phyloP scores from a whole-genome alignment of 169 alveolate genomes.

The Eimeria falciformis region DNA sequence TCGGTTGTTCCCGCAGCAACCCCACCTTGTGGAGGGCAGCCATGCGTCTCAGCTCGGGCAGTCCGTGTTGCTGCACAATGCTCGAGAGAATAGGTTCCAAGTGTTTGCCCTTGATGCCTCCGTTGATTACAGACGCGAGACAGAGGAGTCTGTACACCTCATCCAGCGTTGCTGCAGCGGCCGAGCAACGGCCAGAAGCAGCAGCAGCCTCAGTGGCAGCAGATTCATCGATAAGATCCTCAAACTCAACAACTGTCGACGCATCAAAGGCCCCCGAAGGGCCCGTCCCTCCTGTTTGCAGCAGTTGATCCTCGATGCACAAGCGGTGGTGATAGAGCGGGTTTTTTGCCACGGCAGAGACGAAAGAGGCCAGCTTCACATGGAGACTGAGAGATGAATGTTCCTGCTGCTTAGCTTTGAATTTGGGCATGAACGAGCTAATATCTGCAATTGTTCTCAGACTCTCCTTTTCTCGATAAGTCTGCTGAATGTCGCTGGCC shows the following conservation, averaged over 20 bases:
- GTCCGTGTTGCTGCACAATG: conserved; percentile 79
- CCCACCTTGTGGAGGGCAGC: conserved; percentile 80
- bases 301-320: conserved; percentile 87
- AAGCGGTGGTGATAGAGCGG: conserved; percentile 83
- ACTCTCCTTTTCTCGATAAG: conserved; percentile 88
- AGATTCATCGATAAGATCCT: conserved; percentile 78
- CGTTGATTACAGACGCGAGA: conserved; percentile 79
- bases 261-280: conserved; percentile 50
- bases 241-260: conserved; percentile 54
- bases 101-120: conserved; percentile 79
- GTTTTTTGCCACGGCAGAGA: conserved; percentile 84
- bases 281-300: conserved; percentile 77
- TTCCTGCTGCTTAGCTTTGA: conserved; percentile 90
- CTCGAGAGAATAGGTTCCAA: conserved; percentile 69
- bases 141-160: conserved; percentile 83
- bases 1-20: conserved; percentile 73
- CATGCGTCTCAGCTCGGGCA: conserved; percentile 78
- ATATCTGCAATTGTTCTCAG: conserved; percentile 89
- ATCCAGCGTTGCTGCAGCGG: conserved; percentile 63
- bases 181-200: conserved; percentile 72
- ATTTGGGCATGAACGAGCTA: conserved; percentile 88
- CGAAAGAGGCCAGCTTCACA: conserved; percentile 90
- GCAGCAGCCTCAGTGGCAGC: conserved; percentile 69
- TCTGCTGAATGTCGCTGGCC: conserved; percentile 90
- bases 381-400: conserved; percentile 91